A percentile compares a stretch with the other conserved stretches of the same genome.
Conservation (phyloP, 2,329 filamentous ascomycete species). For the Diaporthe batatas region DNA sequence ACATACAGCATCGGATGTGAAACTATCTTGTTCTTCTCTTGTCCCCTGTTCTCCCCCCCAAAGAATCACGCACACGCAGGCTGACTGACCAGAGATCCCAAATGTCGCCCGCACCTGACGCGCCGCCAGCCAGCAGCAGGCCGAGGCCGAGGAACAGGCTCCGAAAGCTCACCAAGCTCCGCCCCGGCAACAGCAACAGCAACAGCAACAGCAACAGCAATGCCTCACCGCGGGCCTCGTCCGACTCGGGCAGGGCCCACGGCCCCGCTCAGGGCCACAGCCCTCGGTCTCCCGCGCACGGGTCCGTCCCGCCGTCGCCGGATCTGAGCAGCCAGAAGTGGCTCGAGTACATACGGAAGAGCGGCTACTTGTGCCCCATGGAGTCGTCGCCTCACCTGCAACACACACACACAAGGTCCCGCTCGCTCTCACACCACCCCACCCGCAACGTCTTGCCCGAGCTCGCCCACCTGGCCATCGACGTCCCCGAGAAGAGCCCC, state of each 20-base stretch:
- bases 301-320: constrained; percentile 46
- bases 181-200: constrained; percentile 29
- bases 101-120: constrained; percentile 42
- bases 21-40: too few species aligned
- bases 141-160: constrained; percentile 51
- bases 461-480: constrained; percentile 53
- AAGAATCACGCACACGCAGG: too few species aligned
- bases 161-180: constrained; percentile 47
- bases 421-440: constrained; percentile 19
- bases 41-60: too few species aligned
- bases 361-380: constrained; percentile 45
- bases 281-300: constrained; percentile 26
- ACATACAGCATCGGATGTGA: too few species aligned
- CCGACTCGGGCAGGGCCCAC: constrained; percentile 40
- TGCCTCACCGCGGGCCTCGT: constrained; percentile 44
- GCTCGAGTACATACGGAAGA: constrained; percentile 50
- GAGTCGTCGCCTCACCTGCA: constrained; percentile 42
- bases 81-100: background rate
- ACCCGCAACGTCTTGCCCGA: constrained; percentile 50
- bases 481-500: constrained; percentile 43
- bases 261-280: constrained; percentile 32
- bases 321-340: constrained; percentile 53
- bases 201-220: background rate
- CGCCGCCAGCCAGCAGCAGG: constrained; percentile 43
- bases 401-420: constrained; percentile 32